phyloP scores from a whole-genome alignment of 148 eudicot genomes.

The Dianthus caryophyllus region DNA sequence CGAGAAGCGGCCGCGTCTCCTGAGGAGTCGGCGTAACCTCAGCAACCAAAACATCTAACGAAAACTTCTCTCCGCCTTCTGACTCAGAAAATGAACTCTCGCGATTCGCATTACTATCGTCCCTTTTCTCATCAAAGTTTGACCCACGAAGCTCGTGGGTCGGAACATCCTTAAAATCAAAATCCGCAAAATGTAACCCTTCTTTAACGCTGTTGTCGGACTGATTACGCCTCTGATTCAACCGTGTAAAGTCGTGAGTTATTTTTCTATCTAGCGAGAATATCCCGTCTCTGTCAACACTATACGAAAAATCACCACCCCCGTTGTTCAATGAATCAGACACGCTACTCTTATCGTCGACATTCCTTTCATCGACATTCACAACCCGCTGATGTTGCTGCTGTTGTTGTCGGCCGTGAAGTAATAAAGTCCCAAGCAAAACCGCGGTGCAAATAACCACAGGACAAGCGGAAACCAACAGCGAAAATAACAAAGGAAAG shows the following conservation, averaged over 20 bases:
- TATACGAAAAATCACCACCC: conserved; percentile 14
- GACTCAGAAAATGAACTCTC: conserved; percentile 33
- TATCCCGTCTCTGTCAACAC: conserved; percentile 29
- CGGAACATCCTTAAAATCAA: conserved; percentile 6
- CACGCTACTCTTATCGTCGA: conserved; percentile 18
- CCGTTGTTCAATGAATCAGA: conserved; percentile 18
- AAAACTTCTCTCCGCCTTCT: conserved; percentile 33
- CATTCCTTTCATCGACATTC: conserved; percentile 15
- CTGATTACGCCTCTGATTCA: conserved; percentile 1
- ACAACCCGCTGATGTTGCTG: conserved; percentile 28
- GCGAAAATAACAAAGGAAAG: conserved; percentile 47
- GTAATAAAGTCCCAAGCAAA: conserved; percentile 45
- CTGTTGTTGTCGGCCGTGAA: conserved; percentile 50
- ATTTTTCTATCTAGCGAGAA: conserved; percentile 23
- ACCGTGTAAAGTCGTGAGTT: neutral
- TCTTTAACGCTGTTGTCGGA: neutral
- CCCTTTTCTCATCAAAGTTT: conserved; percentile 10
- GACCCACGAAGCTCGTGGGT: conserved; percentile 12
- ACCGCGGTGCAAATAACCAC: conserved; percentile 44
- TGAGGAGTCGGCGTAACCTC: conserved; percentile 36
- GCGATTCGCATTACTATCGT: conserved; percentile 18
- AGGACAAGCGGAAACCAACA: conserved; percentile 55
- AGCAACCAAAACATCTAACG: conserved; percentile 47
- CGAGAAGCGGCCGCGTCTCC: conserved; percentile 49
- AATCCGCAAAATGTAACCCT: conserved; percentile 9